Evolutionary conservation across 202 grass and related monocot genomes (phyloP).

Genomic region (Alloteropsis angusta): DNA sequence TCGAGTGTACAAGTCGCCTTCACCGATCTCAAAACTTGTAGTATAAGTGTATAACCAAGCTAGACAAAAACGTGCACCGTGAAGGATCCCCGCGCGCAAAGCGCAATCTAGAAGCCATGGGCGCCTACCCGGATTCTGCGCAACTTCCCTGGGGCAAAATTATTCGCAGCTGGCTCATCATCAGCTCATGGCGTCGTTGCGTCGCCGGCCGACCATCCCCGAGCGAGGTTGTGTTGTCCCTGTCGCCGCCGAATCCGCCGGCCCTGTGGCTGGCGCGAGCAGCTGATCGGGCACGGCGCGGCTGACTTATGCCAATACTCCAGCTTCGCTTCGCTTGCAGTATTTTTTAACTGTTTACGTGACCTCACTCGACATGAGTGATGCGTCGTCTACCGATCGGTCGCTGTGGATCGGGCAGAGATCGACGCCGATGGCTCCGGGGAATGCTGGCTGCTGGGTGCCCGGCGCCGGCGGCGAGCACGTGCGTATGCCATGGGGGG

Average conservation of each 20-base stretch:
- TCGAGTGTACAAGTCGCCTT: background rate
- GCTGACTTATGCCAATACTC: background rate
- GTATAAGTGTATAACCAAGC: background rate
- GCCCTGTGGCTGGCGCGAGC: background rate
- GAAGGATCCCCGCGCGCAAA: no score
- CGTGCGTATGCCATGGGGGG: background rate
- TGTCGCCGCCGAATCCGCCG: conserved; percentile 11
- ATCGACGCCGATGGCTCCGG: background rate
- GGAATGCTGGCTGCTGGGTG: background rate
- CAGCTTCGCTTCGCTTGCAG: background rate
- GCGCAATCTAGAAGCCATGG: background rate
- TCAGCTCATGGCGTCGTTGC: no score
- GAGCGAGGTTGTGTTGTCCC: background rate
- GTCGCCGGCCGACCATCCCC: background rate
- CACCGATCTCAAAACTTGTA: background rate
- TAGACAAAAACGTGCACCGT: background rate
- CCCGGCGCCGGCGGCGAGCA: background rate
- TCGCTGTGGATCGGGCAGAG: background rate
- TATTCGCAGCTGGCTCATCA: background rate
- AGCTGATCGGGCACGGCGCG: background rate
- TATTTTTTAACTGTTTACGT: background rate
- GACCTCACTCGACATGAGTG: background rate
- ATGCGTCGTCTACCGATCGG: background rate
- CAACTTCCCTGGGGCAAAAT: background rate
- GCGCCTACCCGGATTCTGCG: background rate